Conservation (phyloP, 805 yeast species). For the Yarrowia keelungensis region DNA sequence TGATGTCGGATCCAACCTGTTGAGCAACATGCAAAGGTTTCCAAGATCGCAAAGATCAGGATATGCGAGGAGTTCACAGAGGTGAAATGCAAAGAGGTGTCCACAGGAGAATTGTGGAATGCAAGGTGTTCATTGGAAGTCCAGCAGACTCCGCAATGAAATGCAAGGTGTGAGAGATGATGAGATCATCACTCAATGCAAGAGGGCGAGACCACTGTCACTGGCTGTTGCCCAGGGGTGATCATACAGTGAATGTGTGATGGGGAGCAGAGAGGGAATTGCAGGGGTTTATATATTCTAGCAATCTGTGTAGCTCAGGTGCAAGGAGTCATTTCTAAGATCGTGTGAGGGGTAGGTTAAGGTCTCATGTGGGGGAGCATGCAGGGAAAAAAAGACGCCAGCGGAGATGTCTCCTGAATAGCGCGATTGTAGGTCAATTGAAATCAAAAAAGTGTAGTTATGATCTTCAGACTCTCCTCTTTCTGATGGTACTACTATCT, state of each 20-base stretch:
- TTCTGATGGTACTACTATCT: background rate
- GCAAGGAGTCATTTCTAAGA: background rate
- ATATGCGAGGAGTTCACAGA: background rate
- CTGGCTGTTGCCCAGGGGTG: slow-evolving; percentile 11
- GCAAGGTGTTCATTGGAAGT: slow-evolving; percentile 1
- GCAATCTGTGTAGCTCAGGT: background rate
- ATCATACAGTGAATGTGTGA: slow-evolving; percentile 20
- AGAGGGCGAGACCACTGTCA: slow-evolving; percentile 8
- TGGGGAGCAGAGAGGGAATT: background rate
- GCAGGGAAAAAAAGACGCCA: slow-evolving; percentile 24
- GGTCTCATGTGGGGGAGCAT: slow-evolving; percentile 6
- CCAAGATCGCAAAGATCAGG: background rate
- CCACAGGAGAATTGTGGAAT: background rate
- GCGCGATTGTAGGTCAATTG: background rate
- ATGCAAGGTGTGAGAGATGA: background rate
- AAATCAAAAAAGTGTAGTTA: too few species aligned
- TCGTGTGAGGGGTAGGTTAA: slow-evolving; percentile 18
- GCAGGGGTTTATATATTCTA: slow-evolving; percentile 12
- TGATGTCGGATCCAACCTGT: too few species aligned
- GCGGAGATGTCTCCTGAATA: background rate
- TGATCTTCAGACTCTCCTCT: background rate
- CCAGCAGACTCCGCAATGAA: background rate
- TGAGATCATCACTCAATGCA: background rate
- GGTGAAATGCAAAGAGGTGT: background rate
- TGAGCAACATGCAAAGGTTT: too few species aligned